phyloP scores from a whole-genome alignment of 2,329 filamentous ascomycete species.

The Westerdykella ornata region DNA sequence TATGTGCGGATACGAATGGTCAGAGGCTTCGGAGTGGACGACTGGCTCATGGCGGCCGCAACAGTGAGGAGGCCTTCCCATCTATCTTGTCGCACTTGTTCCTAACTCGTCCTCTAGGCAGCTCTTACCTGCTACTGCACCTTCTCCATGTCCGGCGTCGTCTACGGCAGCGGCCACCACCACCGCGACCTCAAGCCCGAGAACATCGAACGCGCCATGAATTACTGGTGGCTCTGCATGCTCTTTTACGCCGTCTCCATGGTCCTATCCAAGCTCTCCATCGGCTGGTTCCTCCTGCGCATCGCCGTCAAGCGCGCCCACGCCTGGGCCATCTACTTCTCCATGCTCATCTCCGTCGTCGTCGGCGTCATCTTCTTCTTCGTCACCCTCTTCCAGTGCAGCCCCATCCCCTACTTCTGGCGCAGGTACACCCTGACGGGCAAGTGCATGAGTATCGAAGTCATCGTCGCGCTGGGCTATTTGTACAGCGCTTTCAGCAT shows the following conservation, averaged over 20 bases:
- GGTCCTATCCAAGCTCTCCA: conserved; percentile 30
- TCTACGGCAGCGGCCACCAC: conserved; percentile 30
- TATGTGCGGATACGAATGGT: conserved; percentile 30
- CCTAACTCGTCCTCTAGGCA: not conserved
- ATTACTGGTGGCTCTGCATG: conserved; percentile 36
- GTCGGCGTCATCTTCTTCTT: conserved; percentile 42
- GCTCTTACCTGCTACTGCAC: not conserved
- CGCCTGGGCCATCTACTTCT: conserved; percentile 33
- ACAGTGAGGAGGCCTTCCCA: conserved; percentile 13
- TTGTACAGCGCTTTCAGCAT: conserved; percentile 44
- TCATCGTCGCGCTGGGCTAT: conserved; percentile 42
- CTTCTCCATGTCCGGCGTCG: conserved; percentile 21
- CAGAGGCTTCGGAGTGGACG: conserved; percentile 31
- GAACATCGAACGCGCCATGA: conserved; percentile 22
- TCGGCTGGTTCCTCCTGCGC: conserved; percentile 32
- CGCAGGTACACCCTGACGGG: conserved; percentile 36
- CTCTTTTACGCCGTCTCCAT: conserved; percentile 28
- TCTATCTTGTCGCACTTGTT: no score
- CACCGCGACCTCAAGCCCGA: conserved; percentile 19
- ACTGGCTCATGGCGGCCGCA: conserved; percentile 31
- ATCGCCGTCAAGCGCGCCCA: conserved; percentile 25
- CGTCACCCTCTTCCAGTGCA: conserved; percentile 47
- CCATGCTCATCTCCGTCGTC: conserved; percentile 30
- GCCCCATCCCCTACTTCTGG: conserved; percentile 47
- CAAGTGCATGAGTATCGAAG: conserved; percentile 37